Conservation (phyloP, 495 filamentous ascomycete species). For the Penicillium argentinense region DNA sequence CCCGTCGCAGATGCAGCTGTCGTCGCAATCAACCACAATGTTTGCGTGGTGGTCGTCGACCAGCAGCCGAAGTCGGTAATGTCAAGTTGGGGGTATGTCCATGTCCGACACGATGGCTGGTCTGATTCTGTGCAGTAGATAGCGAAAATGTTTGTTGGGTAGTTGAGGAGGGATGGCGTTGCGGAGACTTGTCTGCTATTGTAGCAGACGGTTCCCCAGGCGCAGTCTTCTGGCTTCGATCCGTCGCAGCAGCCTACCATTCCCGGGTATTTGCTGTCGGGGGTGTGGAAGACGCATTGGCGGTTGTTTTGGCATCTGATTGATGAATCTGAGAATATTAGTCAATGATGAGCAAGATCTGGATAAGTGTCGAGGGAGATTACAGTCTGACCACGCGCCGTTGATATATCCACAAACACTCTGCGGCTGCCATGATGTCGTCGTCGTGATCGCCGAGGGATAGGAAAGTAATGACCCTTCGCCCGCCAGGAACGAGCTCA, state of each 20-base stretch:
- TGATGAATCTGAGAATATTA: not conserved
- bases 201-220: slow-evolving; percentile 15
- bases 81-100: slow-evolving; percentile 11
- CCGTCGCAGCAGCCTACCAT: slow-evolving; percentile 16
- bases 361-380: too few species aligned
- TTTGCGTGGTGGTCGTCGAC: not conserved
- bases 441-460: not conserved
- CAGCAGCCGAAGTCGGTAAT: slow-evolving; percentile 16
- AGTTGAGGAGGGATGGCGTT: slow-evolving; percentile 3
- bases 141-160: slow-evolving; percentile 1
- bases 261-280: slow-evolving; percentile 4
- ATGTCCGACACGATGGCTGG: slow-evolving; percentile 2
- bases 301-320: slow-evolving; percentile 1
- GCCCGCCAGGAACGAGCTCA: not conserved
- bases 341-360: not conserved
- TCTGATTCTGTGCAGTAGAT: slow-evolving; percentile 4
- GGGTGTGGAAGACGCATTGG: slow-evolving; percentile 17
- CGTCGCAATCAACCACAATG: slow-evolving; percentile 5
- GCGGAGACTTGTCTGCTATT: slow-evolving; percentile 1
- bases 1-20: not conserved
- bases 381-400: slow-evolving; percentile 6
- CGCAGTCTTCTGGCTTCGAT: slow-evolving; percentile 3
- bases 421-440: slow-evolving; percentile 1
- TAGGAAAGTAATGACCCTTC: not conserved
- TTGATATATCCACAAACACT: slow-evolving; percentile 15